Conservation (phyloP, 2,329 filamentous ascomycete species). For the Pseudogymnoascus sp. region DNA sequence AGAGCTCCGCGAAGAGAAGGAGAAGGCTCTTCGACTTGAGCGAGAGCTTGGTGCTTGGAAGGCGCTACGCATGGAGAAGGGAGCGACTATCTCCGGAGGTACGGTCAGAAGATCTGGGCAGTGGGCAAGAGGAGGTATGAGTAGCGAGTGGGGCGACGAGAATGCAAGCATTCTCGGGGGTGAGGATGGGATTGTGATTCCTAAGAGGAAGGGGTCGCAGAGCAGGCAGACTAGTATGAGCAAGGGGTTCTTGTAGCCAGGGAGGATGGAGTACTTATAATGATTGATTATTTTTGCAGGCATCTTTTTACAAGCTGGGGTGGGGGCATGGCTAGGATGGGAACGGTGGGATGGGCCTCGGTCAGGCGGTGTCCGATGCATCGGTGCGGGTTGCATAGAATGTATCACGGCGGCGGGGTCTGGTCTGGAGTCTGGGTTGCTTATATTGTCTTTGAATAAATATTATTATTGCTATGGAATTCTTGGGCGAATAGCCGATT, state of each 20-base stretch:
- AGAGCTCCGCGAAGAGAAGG: slow-evolving; percentile 80
- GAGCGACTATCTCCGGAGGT: slow-evolving; percentile 15
- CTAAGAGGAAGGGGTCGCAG: slow-evolving; percentile 58
- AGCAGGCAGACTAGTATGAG: slow-evolving; percentile 59
- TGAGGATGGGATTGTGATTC: slow-evolving; percentile 41
- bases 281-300: slow-evolving; percentile 4
- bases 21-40: slow-evolving; percentile 74
- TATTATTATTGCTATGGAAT: neutral
- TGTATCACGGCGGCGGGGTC: neutral
- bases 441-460: neutral
- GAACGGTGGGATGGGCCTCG: neutral
- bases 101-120: slow-evolving; percentile 15
- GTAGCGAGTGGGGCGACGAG: slow-evolving; percentile 29
- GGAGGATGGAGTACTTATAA: neutral
- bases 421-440: slow-evolving; percentile 1
- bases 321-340: neutral
- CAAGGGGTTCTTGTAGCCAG: slow-evolving; percentile 62
- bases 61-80: slow-evolving; percentile 57
- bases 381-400: neutral
- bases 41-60: slow-evolving; percentile 82
- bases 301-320: neutral
- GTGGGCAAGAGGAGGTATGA: slow-evolving; percentile 23
- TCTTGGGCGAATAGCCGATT: neutral
- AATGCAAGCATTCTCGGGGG: slow-evolving; percentile 12
- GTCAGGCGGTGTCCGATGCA: neutral